Base-by-base conservation (phyloP, 2,329 filamentous ascomycete genomes). In the Diaporthe vaccinii region DNA sequence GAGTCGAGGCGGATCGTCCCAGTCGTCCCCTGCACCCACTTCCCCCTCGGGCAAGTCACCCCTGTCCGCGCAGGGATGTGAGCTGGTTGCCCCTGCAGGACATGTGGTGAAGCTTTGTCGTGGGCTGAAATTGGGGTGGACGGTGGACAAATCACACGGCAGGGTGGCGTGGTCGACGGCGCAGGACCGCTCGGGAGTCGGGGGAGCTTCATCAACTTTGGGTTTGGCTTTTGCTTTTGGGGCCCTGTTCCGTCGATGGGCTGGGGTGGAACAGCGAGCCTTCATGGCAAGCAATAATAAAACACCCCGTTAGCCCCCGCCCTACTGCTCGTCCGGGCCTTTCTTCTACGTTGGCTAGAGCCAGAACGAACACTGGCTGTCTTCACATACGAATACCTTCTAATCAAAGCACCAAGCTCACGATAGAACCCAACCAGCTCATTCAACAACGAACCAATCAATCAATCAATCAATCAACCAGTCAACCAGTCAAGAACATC, bases 171-270 rank as follows among this genome's bases (percentile, higher is more conserved):
- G 46, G 65, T 68, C 46, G 46, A 55, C 34, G 12, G 58, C 12
- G 58, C 22, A 61, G 58, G 58, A 39, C 9, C 65, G 17, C 36
- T 39, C 65, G 65, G 65, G 49, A 55, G 34, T 55, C 34, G 65
- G 49, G 65, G 65, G 46, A 68, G 65, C 70, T 72, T 72, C 76
- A 77, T 77, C 77, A 79, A 77, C 78, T 77, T 78, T 78, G 74
- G 76, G 77, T 78, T 79, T 79, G 77, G 77, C 65, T 69, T 41
- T 69, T 58, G 28, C 34, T 34, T 34, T 34, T 34, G 34, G 34
- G 61, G n/a, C 49, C 41, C 46, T 69, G 65, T 25, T 55, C 65
- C 34, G 49, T 69, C n/a, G n/a, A 41, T 41, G 65, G 65, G 15
- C 65, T 39, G 65, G 65, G 62, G 28, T 31, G 51, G 31, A 59